Base-by-base conservation (phyloP, 1,284 basidiomycete species). In the Leccinum cinnamomeum region DNA sequence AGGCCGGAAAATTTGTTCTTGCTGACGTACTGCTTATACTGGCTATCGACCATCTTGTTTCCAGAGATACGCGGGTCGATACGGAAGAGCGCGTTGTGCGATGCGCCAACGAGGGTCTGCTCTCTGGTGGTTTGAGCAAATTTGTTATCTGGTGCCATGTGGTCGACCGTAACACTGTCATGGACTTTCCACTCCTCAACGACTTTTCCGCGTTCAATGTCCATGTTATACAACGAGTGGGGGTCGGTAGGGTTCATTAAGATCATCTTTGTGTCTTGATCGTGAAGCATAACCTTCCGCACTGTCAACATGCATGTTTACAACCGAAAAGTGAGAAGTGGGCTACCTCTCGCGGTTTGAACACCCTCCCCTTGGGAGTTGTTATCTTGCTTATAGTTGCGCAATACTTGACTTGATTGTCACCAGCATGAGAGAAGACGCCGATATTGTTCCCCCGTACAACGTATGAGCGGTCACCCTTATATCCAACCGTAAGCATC, bases 121-220 rank as follows among this genome's bases (percentile, higher is more conserved):
- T 97, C 90, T 55, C 85, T 85, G 39, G 96, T 97, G 74, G 90
- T 97, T 70, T 94, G 95, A 3, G 97, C 95, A 71, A 94, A 98
- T 79, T 99, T 99, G 78, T 85, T 90, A 70, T 94, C 90, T 4
- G 97, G 96, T 1, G 97, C 87, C 71, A 99, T 93, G 73, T 97
- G 91, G 73, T 90, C 84, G 62, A 98, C 92, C 14, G 84, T 82
- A 62, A 98, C 83, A 70, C 91, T 84, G 56, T 98, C 95, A 72
- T 96, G 91, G 16, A 99, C 89, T 75, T 96, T 97, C 96, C 95
- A 98, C 76, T 99, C 97, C 72, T 99, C 97, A 7, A 99, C 95
- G 48, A 99, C 90, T 79, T 98, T 97, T 56, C 95, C 97, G 53
- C 90, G 90, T 76, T 97, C 94, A 65, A 99, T 86, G 76, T 99